Base-by-base conservation (phyloP, 176 grass and related monocot species). In the Otatea glauca region DNA sequence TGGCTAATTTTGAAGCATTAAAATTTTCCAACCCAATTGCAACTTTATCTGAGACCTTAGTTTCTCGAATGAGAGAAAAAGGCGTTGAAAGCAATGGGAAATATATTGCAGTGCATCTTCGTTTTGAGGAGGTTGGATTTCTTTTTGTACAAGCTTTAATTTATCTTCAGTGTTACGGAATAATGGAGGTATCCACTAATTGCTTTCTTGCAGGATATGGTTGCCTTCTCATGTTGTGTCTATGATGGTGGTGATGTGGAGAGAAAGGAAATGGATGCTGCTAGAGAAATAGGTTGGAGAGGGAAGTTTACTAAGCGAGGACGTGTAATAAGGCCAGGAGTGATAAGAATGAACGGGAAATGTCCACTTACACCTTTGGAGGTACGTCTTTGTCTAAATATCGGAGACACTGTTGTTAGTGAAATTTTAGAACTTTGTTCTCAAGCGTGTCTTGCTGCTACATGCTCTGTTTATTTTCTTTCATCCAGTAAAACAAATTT, bases 331-430 rank as follows among this genome's bases (percentile, higher is more conserved):
- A 89, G 83, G 37, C 96, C 96, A 83, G 96, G 96, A 77, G 77
- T 89, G 20, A 98, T 95, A 73, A 94, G 96, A 81, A 86, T 98
- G 70, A 98, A 92, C 77, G 96, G 96, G 83, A 98, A 98, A 89
- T 98, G 96, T 74, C 96, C 96, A 27, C 93, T 98, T 86, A 95
- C 96, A 69, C 96, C 96, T 93, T 90, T 98, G 72, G 96, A 98
- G 96, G 96, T 98, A 95, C 69, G 42, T n/a, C 39, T 3, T 5
- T 89, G 18, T 76, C 42, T 68, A 48, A 64, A 37, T 85, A 88
- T 64, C 44, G 35, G 32, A 81, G 35, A 47, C 51, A 49, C 32
- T 54, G 24, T 13, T 75, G 49, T 6, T 48, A 84, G 13, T 72
- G 59, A 78, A 64, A 84, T 79, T 61, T 79, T 74, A 63, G 7